Evolutionary conservation across 148 eudicot species (phyloP).

Genomic region (Chenopodium quinoa): DNA sequence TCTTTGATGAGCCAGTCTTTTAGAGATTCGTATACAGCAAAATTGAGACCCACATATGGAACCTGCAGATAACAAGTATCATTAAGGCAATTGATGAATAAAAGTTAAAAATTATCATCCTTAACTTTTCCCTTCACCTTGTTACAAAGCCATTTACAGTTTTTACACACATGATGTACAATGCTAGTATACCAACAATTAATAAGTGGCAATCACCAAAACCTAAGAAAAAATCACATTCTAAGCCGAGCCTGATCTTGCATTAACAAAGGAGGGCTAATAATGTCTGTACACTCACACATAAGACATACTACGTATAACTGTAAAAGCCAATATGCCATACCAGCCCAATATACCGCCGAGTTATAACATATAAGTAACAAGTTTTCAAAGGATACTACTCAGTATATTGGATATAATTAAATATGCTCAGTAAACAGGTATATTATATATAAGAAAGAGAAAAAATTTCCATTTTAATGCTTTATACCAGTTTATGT

Average conservation of each 20-base stretch:
- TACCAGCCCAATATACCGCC: not conserved
- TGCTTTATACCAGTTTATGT: not conserved
- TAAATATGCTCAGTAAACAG: not conserved
- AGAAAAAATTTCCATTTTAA: not conserved
- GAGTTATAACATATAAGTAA: not conserved
- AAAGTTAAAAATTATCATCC: not conserved
- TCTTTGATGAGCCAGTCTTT: constrained; percentile 76
- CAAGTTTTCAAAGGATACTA: not conserved
- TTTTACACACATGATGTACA: not conserved
- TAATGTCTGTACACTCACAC: not conserved
- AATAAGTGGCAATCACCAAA: not conserved
- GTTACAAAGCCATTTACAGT: too few species aligned
- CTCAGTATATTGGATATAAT: not conserved
- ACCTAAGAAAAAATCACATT: not conserved
- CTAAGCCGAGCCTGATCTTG: not conserved
- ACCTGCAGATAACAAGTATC: constrained; percentile 37
- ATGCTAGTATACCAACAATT: not conserved
- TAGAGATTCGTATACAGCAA: constrained; percentile 84
- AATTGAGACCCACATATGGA: constrained; percentile 91
- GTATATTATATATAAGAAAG: not conserved
- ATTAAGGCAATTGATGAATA: not conserved
- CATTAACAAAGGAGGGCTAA: not conserved
- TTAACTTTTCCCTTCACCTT: not conserved
- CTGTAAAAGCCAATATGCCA: too few species aligned
- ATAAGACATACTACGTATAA: not conserved